phyloP scores from a whole-genome alignment of 345 rosid genomes.

The Lepidium aucheri region DNA sequence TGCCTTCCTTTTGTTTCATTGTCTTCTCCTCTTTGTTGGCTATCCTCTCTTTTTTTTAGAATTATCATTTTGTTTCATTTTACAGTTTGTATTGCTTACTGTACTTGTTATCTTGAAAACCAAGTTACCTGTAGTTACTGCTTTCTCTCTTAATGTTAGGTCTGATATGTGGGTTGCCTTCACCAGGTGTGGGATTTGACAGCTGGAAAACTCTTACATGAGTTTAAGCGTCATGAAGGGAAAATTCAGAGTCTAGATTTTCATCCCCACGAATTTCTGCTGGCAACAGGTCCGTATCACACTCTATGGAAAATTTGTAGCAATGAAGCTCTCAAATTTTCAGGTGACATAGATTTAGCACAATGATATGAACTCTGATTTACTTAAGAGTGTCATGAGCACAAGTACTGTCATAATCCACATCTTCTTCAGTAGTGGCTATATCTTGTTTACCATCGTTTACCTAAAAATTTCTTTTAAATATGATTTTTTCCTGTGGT shows the following conservation, averaged over 20 bases:
- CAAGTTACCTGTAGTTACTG: neutral
- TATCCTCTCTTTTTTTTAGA: neutral
- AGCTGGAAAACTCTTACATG: constrained; percentile 97
- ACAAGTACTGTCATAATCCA: neutral
- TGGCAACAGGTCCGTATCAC: constrained; percentile 72
- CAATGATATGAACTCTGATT: neutral
- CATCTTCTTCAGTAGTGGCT: neutral
- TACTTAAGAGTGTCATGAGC: neutral
- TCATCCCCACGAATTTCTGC: constrained; percentile 92
- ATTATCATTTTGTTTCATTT: neutral
- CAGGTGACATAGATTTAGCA: neutral
- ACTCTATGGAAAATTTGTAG: neutral
- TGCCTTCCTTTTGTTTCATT: too few species aligned
- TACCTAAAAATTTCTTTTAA: neutral
- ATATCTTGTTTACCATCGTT: neutral
- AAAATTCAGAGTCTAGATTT: constrained; percentile 93
- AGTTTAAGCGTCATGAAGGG: constrained; percentile 91
- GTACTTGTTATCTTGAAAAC: neutral
- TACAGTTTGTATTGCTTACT: neutral
- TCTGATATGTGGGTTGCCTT: constrained; percentile 3
- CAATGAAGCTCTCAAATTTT: neutral
- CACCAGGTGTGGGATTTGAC: constrained; percentile 97
- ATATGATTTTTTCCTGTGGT: constrained; percentile 3
- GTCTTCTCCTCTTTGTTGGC: too few species aligned
- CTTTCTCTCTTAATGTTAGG: neutral